A percentile compares a stretch with the other conserved stretches of the same genome.
Conservation (phyloP, 2,329 filamentous ascomycete genomes). For the Penicillium sumatraense region DNA sequence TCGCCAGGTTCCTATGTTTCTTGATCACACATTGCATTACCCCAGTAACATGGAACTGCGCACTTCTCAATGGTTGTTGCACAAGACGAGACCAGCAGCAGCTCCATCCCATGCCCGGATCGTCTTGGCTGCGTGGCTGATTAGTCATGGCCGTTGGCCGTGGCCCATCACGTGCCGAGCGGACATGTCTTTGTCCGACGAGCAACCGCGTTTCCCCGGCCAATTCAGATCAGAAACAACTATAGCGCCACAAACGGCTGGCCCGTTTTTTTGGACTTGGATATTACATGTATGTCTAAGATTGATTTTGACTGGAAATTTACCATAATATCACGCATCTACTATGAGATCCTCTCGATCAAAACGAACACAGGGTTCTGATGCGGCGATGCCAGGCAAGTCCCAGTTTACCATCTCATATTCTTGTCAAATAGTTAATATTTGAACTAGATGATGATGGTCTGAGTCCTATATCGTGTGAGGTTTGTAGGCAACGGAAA, state of each 20-base stretch:
- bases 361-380: conserved; percentile 10
- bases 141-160: no score
- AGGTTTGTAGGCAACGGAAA: conserved; percentile 27
- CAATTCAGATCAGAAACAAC: background rate
- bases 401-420: background rate
- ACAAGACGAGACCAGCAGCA: background rate
- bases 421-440: background rate
- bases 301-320: background rate
- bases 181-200: no score
- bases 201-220: background rate
- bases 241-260: background rate
- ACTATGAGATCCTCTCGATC: conserved; percentile 4
- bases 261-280: background rate
- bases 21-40: background rate
- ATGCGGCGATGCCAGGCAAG: conserved; percentile 12
- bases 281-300: no score
- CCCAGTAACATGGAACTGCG: background rate
- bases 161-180: no score
- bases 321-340: background rate
- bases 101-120: no score
- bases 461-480: conserved; percentile 25
- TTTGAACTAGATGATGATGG: conserved; percentile 8
- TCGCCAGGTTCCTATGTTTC: background rate
- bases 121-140: no score
- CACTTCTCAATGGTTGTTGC: background rate